Evolutionary conservation across 129 eudicot species (phyloP), one percentile per base, ranked within the genome.

Genomic region (Erigeron canadensis): DNA sequence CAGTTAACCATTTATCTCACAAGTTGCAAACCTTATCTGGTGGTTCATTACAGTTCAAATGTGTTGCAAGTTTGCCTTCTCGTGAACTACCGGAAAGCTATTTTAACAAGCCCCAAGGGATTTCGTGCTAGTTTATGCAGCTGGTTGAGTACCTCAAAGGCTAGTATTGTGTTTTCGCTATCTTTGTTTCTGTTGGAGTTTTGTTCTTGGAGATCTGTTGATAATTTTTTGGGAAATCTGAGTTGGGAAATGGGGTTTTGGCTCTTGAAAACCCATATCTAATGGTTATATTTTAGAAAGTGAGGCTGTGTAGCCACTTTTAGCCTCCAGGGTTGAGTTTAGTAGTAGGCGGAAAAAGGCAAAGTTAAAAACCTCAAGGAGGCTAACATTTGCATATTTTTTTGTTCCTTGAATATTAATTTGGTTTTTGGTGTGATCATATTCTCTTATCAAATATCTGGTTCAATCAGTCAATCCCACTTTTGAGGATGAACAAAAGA

Each of bases 61-160:
- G 44, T 43, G 91, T 86, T 13, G 88, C 91, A 28, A 72, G 73
- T 75, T 75, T 86, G 82, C 44, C 84, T 48, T 83, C 86, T 63
- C 84, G 79, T 13, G 58, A 80, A 58, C 80, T 78, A 41, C 74
- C 3, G 79, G 68, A 56, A 71, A 76, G 8, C 83, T 83, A 44
- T 81, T 86, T 68, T 78, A 80, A 75, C 69, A 65, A 41, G 10
- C 58, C 10, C 54, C 45, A 56, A 47, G 74, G 47, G 41, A 75
- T 21, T 65, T 38, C n/a, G 10, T 42, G 44, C 39, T 50, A 77
- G 80, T 37, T 53, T 42, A 48, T 5, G 72, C 56, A 5, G 22
- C 44, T 55, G 62, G 19, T 15, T 23, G 19, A 40, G 69, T 57
- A 75, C 61, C 61, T 63, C 54, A 65, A 55, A 55, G 69, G 73